phyloP scores from a whole-genome alignment of 2,329 filamentous ascomycete genomes.

The Colletotrichum liaoningense region DNA sequence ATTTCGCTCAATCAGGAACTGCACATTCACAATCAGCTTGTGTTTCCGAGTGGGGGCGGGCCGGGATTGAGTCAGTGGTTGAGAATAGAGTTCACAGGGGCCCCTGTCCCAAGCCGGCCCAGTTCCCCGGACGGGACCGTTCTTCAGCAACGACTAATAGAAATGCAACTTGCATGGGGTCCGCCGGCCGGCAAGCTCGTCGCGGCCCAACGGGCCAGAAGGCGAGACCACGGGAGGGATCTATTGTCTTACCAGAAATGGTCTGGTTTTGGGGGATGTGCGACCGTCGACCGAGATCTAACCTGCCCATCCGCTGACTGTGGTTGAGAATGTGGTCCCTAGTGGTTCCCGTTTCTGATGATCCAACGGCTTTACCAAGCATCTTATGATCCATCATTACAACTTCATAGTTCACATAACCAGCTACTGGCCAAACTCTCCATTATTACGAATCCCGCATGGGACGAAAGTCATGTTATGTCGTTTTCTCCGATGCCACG shows the following conservation, averaged over 20 bases:
- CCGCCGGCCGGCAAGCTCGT: not conserved
- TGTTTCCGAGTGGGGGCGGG: not conserved
- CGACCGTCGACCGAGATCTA: not conserved
- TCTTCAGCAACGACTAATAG: constrained; percentile 1
- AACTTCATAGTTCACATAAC: not conserved
- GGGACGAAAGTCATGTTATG: not conserved
- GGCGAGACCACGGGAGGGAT: not conserved
- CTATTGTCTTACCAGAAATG: not conserved
- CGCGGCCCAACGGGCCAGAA: not conserved
- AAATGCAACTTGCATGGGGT: not conserved
- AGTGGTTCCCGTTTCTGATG: not conserved
- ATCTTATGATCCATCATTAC: not conserved
- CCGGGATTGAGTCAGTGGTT: constrained; percentile 14
- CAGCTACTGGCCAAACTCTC: not conserved
- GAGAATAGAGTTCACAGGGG: constrained; percentile 19
- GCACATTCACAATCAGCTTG: not conserved
- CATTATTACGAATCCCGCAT: not conserved
- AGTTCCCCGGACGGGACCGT: not conserved
- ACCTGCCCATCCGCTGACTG: not conserved
- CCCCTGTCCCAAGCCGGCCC: constrained; percentile 1
- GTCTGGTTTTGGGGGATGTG: not conserved
- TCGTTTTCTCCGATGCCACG: not conserved
- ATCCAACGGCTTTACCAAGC: not conserved
- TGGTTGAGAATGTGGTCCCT: not conserved
- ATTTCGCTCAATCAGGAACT: not conserved